A percentile compares a stretch with the other conserved stretches of the same genome.
Evolutionary conservation across 345 rosid species (phyloP).

Genomic region (Euphorbia tirucalli): DNA sequence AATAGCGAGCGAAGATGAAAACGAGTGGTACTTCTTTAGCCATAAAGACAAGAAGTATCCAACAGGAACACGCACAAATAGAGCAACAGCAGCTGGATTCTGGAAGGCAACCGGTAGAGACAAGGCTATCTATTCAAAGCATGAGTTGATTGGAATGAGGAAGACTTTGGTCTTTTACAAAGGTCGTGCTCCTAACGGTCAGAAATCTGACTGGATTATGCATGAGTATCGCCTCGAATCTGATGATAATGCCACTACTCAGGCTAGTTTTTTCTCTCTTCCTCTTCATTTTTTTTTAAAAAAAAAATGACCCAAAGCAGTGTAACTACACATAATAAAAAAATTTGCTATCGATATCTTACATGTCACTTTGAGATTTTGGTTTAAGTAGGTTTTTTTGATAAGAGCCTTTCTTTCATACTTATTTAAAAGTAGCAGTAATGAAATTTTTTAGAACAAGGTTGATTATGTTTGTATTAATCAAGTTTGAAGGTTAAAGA

Average conservation of each 20-base stretch:
- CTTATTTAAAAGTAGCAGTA: no score
- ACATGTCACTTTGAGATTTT: no score
- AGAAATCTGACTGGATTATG: slow-evolving; percentile 44
- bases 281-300: background rate
- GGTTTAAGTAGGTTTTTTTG: no score
- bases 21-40: slow-evolving; percentile 41
- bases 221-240: slow-evolving; percentile 55
- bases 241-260: slow-evolving; percentile 75
- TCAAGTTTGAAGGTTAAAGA: no score
- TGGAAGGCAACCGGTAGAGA: slow-evolving; percentile 44
- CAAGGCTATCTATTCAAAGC: slow-evolving; percentile 32
- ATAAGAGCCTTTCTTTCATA: no score
- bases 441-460: no score
- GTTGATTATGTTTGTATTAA: no score
- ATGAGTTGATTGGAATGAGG: slow-evolving; percentile 36
- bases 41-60: slow-evolving; percentile 44
- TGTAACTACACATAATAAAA: no score
- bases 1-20: slow-evolving; percentile 29
- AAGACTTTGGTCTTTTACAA: slow-evolving; percentile 37
- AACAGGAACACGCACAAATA: slow-evolving; percentile 38
- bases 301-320: no score
- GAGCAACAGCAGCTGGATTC: slow-evolving; percentile 39
- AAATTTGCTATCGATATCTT: no score
- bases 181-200: slow-evolving; percentile 40
- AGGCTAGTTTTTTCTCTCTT: slow-evolving; percentile 43